A percentile compares a stretch with the other conserved stretches of the same genome.
Evolutionary conservation across 495 filamentous ascomycete genomes (phyloP).

Genomic region (Eremomyces bilateralis): DNA sequence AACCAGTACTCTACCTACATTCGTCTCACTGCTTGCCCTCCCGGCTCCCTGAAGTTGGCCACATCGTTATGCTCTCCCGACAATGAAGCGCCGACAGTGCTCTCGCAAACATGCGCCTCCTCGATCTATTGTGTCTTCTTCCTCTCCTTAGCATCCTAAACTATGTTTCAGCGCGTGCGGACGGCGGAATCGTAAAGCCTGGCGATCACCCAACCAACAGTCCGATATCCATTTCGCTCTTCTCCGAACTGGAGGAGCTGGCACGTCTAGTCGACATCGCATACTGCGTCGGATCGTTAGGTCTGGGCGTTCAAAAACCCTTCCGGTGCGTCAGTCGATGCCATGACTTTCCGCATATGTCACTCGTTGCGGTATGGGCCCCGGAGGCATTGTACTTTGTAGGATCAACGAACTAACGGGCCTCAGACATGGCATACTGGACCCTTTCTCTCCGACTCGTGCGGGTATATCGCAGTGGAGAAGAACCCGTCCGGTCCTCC

Average conservation of each 20-base stretch:
- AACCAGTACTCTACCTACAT: no score
- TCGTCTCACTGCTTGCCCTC: no score
- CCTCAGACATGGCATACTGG: slow-evolving; percentile 74
- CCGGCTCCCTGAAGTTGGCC: no score
- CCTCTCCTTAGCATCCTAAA: no score
- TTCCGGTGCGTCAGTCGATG: slow-evolving; percentile 76
- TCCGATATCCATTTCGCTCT: slow-evolving; percentile 40
- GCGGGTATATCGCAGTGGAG: slow-evolving; percentile 79
- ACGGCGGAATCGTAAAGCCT: no score
- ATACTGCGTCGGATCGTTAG: slow-evolving; percentile 75
- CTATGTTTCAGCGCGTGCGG: no score
- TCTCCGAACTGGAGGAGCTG: slow-evolving; percentile 63
- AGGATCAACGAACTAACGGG: neutral
- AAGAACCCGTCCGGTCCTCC: slow-evolving; percentile 30
- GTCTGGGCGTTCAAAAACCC: slow-evolving; percentile 48
- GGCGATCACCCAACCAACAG: no score
- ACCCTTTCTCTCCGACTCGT: slow-evolving; percentile 66
- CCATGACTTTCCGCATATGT: slow-evolving; percentile 53
- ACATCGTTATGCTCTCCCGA: no score
- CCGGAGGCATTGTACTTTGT: neutral
- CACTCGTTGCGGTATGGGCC: slow-evolving; percentile 41
- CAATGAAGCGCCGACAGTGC: no score
- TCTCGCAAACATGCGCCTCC: no score
- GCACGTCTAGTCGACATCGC: slow-evolving; percentile 80
- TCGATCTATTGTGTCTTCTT: no score